Base-by-base conservation (phyloP, 768 basidiomycete genomes). In the Udeniomyces megalosporus region DNA sequence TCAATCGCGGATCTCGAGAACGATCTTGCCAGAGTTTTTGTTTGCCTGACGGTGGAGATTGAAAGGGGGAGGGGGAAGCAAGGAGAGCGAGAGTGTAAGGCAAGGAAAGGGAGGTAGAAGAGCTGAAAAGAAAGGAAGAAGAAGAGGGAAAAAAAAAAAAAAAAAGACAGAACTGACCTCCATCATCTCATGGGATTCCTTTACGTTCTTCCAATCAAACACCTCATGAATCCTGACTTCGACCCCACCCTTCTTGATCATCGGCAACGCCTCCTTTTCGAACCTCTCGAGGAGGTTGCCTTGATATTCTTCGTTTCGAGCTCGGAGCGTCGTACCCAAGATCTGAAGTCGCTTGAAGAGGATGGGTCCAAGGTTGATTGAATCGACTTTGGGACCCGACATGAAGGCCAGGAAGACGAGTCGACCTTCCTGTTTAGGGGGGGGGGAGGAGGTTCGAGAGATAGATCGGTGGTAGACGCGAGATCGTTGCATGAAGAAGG, bases 321-420 rank as follows among this genome's bases (percentile, higher is more conserved):
- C 81, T 26, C 90, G 82, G 32, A 95, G 76, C 1, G 89, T 93
- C 24, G 88, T 87, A 24, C 91, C 90, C 73, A 89, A 84, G 55
- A 96, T 84, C 28, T 83, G 82, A 55, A 95, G 80, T 20, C 90
- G 82, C 75, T 92, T 96, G 73, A 77, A 82, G 61, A 93, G 75
- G 58, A 95, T 80, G 11, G 82, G 83, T 5, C 68, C 68, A 50
- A 95, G 75, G 71, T 84, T 64, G 56, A 71, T 64, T 2, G 49
- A 26, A 32, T 65, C 56, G 52, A 67, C 59, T 24, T 58, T 67
- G 26, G 67, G 49, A 0, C 71, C 71, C 44, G 73, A 74, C 62
- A 74, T 61, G 61, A 70, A 62, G 28, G 71, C 73, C 42, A 74
- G 69, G 66, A 71, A 69, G 55, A 73, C 48, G 56, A 74, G 57